A percentile compares a stretch with the other conserved stretches of the same genome.
Conservation (phyloP, 176 grass and related monocot genomes). For the Carex littledalei region DNA sequence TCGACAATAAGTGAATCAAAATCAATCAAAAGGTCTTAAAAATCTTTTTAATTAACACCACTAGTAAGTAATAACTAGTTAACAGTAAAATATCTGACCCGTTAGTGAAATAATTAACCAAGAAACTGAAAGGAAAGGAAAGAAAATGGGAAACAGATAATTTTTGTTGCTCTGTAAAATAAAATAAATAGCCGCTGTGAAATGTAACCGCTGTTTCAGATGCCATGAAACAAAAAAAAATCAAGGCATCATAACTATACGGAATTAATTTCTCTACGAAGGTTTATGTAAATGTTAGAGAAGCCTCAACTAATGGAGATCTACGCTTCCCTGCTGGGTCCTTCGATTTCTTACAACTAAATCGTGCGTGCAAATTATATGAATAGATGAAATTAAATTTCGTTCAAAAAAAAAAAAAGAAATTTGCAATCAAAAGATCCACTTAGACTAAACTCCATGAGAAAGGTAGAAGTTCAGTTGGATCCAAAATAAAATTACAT, state of each 20-base stretch:
- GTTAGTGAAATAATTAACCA: no score
- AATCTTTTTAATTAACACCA: no score
- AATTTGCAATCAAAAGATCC: slow-evolving; percentile 19
- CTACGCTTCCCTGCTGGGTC: slow-evolving; percentile 22
- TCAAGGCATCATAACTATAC: slow-evolving; percentile 18
- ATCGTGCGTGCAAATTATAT: no score
- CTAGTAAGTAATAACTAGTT: no score
- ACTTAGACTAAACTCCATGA: background rate
- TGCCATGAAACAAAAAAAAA: slow-evolving; percentile 15
- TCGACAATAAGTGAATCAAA: no score
- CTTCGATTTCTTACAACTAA: background rate
- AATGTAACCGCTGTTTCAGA: slow-evolving; percentile 25
- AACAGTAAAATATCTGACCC: no score
- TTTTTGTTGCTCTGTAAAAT: no score
- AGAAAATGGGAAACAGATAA: no score
- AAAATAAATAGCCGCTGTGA: background rate
- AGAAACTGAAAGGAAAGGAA: no score
- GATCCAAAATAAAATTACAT: slow-evolving; percentile 10
- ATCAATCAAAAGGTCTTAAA: no score
- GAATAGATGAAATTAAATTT: background rate
- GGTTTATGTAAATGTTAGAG: slow-evolving; percentile 23
- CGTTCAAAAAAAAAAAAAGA: background rate
- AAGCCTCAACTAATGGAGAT: slow-evolving; percentile 31
- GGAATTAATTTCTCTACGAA: slow-evolving; percentile 5
- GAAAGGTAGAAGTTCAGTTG: slow-evolving; percentile 2